Conservation (phyloP, 1,284 basidiomycete species). For the Moesziomyces antarcticus region DNA sequence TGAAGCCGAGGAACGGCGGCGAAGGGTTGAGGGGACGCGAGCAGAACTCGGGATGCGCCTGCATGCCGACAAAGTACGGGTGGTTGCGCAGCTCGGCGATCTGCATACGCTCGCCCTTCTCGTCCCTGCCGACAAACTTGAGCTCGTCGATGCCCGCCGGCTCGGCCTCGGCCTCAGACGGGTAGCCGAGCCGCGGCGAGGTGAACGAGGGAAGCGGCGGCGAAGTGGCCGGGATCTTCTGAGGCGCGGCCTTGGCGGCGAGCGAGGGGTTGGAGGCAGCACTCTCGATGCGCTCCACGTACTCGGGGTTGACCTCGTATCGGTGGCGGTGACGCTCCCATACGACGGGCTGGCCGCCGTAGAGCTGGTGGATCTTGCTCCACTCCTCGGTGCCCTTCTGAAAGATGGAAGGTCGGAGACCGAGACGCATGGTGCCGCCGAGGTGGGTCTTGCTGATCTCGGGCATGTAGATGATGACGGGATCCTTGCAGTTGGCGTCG, state of each 20-base stretch:
- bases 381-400: conserved; percentile 71
- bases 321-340: conserved; percentile 98
- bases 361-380: conserved; percentile 78
- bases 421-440: conserved; percentile 98
- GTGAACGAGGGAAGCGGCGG: conserved; percentile 28
- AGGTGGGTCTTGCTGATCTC: conserved; percentile 98
- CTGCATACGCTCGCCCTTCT: conserved; percentile 97
- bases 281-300: conserved; percentile 78
- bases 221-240: conserved; percentile 39
- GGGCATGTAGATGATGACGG: conserved; percentile 96
- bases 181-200: conserved; percentile 28
- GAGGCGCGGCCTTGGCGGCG: conserved; percentile 18
- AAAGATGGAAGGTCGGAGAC: conserved; percentile 92
- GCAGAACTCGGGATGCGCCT: conserved; percentile 99
- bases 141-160: conserved; percentile 47
- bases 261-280: conserved; percentile 52
- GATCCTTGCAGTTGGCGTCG: conserved; percentile 73
- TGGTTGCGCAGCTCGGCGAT: conserved; percentile 89
- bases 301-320: conserved; percentile 94
- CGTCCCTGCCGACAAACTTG: conserved; percentile 88
- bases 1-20: conserved; percentile 94
- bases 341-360: conserved; percentile 83
- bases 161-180: conserved; percentile 10
- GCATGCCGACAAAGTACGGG: conserved; percentile 92
- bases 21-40: conserved; percentile 98